A percentile compares a stretch with the other conserved stretches of the same genome.
These are phyloP conservation scores for Aspergillus sclerotiicarbonarius DNA, from an alignment of 495 filamentous ascomycete species.

Conservation along the genomic window DNA sequence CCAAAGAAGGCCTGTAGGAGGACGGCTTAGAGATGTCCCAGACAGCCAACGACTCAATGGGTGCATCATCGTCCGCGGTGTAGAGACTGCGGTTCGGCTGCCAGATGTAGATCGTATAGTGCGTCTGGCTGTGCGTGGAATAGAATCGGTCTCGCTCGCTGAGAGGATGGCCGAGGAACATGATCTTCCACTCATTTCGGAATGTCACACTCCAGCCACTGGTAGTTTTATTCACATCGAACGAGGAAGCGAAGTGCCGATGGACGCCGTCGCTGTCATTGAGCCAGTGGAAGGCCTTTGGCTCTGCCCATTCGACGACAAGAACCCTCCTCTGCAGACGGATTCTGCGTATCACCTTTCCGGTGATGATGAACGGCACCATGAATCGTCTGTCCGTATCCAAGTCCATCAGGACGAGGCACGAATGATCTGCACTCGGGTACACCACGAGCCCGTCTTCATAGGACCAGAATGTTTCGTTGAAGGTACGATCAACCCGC, in stretches of 20 bases:
- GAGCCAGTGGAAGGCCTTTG: slow-evolving; percentile 54
- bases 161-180: slow-evolving; percentile 60
- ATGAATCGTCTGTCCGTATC: slow-evolving; percentile 39
- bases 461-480: slow-evolving; percentile 59
- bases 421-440: slow-evolving; percentile 39
- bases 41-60: slow-evolving; percentile 60
- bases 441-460: slow-evolving; percentile 61
- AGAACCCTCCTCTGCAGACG: slow-evolving; percentile 56
- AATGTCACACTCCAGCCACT: slow-evolving; percentile 48
- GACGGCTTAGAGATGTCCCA: slow-evolving; percentile 64
- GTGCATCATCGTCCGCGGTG: slow-evolving; percentile 54
- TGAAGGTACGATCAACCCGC: slow-evolving; percentile 48
- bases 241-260: slow-evolving; percentile 64
- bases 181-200: slow-evolving; percentile 70
- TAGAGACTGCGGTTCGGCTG: slow-evolving; percentile 60
- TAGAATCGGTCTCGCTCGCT: slow-evolving; percentile 62
- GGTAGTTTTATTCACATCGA: slow-evolving; percentile 41
- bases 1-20: slow-evolving; percentile 53
- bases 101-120: slow-evolving; percentile 68
- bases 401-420: slow-evolving; percentile 56
- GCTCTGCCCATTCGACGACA: slow-evolving; percentile 66
- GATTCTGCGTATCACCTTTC: slow-evolving; percentile 57
- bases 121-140: slow-evolving; percentile 58
- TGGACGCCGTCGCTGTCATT: slow-evolving; percentile 58
- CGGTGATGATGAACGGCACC: slow-evolving; percentile 54